Base-by-base conservation (phyloP, 2,329 filamentous ascomycete species). In the Didymella arachidicola region DNA sequence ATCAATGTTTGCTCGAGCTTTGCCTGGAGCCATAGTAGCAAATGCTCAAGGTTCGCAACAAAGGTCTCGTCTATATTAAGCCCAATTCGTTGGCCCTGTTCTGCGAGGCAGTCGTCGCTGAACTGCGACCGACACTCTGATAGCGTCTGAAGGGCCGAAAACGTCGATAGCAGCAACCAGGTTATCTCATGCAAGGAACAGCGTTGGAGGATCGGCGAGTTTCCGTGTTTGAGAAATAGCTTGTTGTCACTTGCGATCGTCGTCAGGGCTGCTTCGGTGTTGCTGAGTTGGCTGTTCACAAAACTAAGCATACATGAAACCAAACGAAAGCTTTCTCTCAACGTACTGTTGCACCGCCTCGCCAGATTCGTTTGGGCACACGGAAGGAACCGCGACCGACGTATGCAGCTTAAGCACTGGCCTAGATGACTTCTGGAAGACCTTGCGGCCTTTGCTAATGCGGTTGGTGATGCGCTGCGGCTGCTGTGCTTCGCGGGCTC, bases 41-140 rank as follows among this genome's bases (percentile, higher is more conserved):
- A 57, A 60, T 81, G 78, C 62, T 79, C 72, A 55, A 81, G 76
- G 63, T 81, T 81, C 18, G 79, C 78, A 43, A 78, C 63, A 61
- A 76, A 76, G 10, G 62, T 72, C 34, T 76, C 74, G 60, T 79
- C 74, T 11, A 77, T 66, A 30, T 57, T 55, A 18, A 73, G 62
- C 16, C 74, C 71, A 18, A 71, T 53, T 16, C 71, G 63, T 27
- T 68, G 63, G 39, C 73, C 72, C 57, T 72, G 69, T 45, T 57
- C 67, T 44, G 72, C 62, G 18, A 77, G 68, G 70, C 73, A 75
- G 39, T 65, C 59, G 50, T 75, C 71, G 39, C 68, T 65, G 43
- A 71, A 69, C 57, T 70, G 67, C 22, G 53, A 59, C 27, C 70
- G 68, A 25, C 65, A 70, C n/a, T 60, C 59, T 25, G 62, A 53